A percentile compares a stretch with the other conserved stretches of the same genome.
phyloP scores from a whole-genome alignment of 2,329 filamentous ascomycete species.

The Madurella mycetomatis region DNA sequence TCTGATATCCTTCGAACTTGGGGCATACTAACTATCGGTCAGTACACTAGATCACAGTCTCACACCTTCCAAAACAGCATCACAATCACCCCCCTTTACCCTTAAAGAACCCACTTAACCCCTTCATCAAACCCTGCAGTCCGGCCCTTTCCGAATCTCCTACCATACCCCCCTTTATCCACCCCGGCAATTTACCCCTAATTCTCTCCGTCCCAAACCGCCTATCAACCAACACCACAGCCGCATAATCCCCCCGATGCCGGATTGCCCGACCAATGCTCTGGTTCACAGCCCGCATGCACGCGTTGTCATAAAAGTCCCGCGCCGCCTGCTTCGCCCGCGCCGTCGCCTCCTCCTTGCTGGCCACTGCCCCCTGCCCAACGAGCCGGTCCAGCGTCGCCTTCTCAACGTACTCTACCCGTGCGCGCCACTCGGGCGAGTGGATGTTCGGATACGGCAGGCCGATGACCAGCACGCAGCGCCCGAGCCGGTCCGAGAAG shows the following conservation, averaged over 20 bases:
- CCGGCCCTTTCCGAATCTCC: constrained; percentile 44
- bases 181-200: constrained; percentile 73
- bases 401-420: constrained; percentile 78
- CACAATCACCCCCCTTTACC: constrained; percentile 37
- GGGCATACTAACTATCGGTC: no score
- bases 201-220: constrained; percentile 74
- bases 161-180: constrained; percentile 73
- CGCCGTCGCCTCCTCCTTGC: constrained; percentile 30
- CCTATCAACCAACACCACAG: constrained; percentile 78
- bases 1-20: no score
- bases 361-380: not conserved
- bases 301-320: constrained; percentile 89
- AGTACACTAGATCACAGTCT: no score
- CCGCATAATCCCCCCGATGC: constrained; percentile 82
- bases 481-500: constrained; percentile 85
- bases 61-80: no score
- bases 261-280: constrained; percentile 90
- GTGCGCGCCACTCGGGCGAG: constrained; percentile 88
- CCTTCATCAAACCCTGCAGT: constrained; percentile 56
- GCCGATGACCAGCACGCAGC: constrained; percentile 87
- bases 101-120: constrained; percentile 55
- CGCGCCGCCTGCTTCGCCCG: constrained; percentile 55
- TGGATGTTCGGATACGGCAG: constrained; percentile 89
- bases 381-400: constrained; percentile 41
- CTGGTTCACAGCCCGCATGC: constrained; percentile 96